Percentiles rank a stretch among this genome's conserved stretches.
These are phyloP conservation scores for Arctium minus DNA, from an alignment of 129 eudicot species.

Conservation along the genomic window DNA sequence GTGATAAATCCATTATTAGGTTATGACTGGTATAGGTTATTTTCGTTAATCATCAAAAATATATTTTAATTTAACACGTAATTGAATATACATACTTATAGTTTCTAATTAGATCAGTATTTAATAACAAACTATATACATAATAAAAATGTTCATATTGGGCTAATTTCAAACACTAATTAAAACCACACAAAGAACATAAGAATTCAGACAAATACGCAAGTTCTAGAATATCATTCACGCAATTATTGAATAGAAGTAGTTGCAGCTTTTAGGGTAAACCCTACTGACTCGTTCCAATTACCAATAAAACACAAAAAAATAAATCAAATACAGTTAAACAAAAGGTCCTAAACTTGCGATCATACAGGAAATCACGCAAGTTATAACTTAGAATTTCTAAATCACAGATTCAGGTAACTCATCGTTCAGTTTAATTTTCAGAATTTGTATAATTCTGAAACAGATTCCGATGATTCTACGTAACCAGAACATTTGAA, in stretches of 20 bases:
- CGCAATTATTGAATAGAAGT: background rate
- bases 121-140: background rate
- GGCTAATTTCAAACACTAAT: background rate
- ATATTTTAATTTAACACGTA: background rate
- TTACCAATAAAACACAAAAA: background rate
- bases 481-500: background rate
- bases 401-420: background rate
- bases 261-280: constrained; percentile 11
- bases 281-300: background rate
- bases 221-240: background rate
- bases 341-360: background rate
- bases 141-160: background rate
- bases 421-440: background rate
- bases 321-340: background rate
- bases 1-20: background rate
- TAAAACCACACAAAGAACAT: background rate
- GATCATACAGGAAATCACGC: constrained; percentile 11
- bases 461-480: background rate
- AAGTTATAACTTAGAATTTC: background rate
- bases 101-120: background rate
- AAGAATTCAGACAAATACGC: constrained; percentile 4
- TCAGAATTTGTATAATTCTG: background rate
- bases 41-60: background rate
- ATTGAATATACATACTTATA: background rate
- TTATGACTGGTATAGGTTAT: background rate